Base-by-base conservation (phyloP, 164 flowering plant genomes). In the Umbilicus rupestris region DNA sequence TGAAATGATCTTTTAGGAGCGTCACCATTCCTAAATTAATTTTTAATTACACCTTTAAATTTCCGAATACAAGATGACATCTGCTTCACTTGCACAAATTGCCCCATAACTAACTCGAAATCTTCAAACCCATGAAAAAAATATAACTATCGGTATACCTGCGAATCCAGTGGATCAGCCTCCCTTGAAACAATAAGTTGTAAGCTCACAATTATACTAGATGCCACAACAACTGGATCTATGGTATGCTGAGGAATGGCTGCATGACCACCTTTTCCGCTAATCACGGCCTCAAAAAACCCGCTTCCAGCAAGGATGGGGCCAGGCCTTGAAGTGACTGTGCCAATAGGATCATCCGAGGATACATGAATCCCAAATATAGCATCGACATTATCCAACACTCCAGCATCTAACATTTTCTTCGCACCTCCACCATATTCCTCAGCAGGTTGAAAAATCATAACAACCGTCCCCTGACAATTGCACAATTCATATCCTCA, bases 231-330 rank as follows among this genome's bases (percentile, higher is more conserved):
- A 12, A 82, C 72, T 33, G 86, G 84, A 65, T 82, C 86, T 9
- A 80, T 58, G 12, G 82, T 20, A 33, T 73, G 79, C 63, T 82
- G 84, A 15, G 86, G 84, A 70, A 77, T 52, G 39, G 86, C 84
- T 19, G 84, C 84, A 71, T 82, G 86, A n/a, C 82, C 86, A 1
- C 86, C 84, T 67, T 78, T 82, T 65, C 86, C 86, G 45, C 64
- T 72, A 17, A 82, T 80, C n/a, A 77, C 70, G 14, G 84, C 84
- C 59, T 82, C 77, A 63, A 82, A 82, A 60, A 75, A 68, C 10
- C 86, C 84, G 68, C 74, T 30, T 0, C 62, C 86, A 37, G 86
- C 86, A 37, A 77, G 55, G 19, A 78, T 16, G 2, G 78, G 81
- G 10, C 86, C 86, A 31, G 82, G 28, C 47, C 73, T 70, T 24